These are phyloP conservation scores for Phytopythium delawarense DNA, from an alignment of 352 stramenopile genomes.

Conservation along the genomic window DNA sequence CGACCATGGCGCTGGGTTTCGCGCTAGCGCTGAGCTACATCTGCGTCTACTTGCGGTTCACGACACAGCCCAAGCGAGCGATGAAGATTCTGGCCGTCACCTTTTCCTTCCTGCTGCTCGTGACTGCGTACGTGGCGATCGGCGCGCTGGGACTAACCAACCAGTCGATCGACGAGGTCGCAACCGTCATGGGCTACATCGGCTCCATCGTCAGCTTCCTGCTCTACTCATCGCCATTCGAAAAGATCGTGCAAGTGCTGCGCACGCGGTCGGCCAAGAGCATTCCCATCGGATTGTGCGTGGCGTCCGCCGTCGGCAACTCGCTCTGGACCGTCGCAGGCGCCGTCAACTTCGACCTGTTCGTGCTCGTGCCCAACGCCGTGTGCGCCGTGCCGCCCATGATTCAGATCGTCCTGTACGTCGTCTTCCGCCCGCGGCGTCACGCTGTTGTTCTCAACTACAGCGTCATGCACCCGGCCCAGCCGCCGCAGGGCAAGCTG, in stretches of 20 bases:
- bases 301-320: constrained; percentile 21
- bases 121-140: constrained; percentile 16
- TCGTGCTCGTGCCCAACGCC: constrained; percentile 10
- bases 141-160: constrained; percentile 16
- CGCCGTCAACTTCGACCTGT: constrained; percentile 16
- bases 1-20: constrained; percentile 24
- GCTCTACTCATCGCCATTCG: constrained; percentile 32
- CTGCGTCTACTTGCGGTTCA: constrained; percentile 28
- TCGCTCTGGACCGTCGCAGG: constrained; percentile 28
- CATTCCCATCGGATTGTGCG: constrained; percentile 30
- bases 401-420: constrained; percentile 12
- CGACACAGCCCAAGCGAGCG: constrained; percentile 17
- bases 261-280: constrained; percentile 21
- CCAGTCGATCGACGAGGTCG: constrained; percentile 9
- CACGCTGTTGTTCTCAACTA: constrained; percentile 1
- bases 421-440: constrained; percentile 6
- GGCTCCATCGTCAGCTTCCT: constrained; percentile 22
- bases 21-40: constrained; percentile 28
- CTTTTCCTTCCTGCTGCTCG: constrained; percentile 16
- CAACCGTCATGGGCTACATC: constrained; percentile 25
- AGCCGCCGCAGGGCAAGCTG: background rate
- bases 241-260: constrained; percentile 33
- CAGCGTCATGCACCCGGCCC: background rate
- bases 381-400: constrained; percentile 11
- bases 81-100: constrained; percentile 26